Conservation (phyloP, 2,329 filamentous ascomycete species). For the Monosporascus sp. region DNA sequence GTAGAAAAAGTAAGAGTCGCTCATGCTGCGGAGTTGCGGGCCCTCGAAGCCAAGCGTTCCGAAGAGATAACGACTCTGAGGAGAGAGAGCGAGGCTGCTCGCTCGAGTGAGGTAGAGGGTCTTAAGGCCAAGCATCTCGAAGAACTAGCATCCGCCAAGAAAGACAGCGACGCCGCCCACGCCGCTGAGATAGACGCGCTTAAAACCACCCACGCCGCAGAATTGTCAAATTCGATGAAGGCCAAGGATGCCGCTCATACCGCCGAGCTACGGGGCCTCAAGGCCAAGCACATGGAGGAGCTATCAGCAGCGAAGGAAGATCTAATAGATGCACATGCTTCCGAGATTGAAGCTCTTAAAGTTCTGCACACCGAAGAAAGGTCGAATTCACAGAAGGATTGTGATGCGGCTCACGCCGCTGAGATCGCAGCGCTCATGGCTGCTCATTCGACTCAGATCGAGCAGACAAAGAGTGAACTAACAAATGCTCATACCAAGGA, state of each 20-base stretch:
- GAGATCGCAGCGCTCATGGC: conserved; percentile 18
- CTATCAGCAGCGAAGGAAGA: conserved; percentile 15
- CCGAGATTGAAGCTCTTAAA: conserved; percentile 17
- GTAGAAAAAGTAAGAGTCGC: conserved; percentile 14
- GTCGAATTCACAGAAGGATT: conserved; percentile 13
- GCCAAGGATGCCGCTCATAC: conserved; percentile 17
- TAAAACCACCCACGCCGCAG: conserved; percentile 17
- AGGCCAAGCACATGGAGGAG: conserved; percentile 16
- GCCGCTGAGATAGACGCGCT: conserved; percentile 14
- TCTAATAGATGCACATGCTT: conserved; percentile 10
- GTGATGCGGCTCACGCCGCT: conserved; percentile 10
- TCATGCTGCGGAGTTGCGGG: conserved; percentile 10
- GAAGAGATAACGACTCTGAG: conserved; percentile 2
- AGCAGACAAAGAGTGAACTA: conserved; percentile 6
- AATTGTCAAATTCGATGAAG: conserved; percentile 15
- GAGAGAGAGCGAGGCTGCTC: conserved; percentile 6
- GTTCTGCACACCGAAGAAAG: conserved; percentile 15
- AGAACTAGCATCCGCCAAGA: conserved; percentile 15
- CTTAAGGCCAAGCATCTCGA: conserved; percentile 19
- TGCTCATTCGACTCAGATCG: conserved; percentile 9
- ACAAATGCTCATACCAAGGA: conserved; percentile 6
- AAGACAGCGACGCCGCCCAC: conserved; percentile 6
- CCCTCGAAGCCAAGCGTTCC: conserved; percentile 3
- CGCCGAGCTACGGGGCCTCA: conserved; percentile 18
- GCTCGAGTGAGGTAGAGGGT: conserved; percentile 11